Evolutionary conservation across 352 stramenopile genomes (phyloP), one percentile per base, ranked within the genome.

Genomic region (Phytophthora foliorum): DNA sequence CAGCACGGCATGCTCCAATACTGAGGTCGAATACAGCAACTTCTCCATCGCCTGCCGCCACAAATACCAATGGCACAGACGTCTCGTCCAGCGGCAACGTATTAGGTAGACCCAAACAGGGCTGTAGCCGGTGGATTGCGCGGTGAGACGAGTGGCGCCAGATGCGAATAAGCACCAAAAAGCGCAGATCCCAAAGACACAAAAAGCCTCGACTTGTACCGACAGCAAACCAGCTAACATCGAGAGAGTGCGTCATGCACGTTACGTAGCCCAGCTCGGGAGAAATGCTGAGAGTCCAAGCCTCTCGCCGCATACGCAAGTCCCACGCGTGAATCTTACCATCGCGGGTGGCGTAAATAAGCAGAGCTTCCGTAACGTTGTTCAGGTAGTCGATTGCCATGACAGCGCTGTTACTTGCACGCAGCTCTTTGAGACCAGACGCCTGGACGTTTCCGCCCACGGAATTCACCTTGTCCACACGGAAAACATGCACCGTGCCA

Each of bases 381-480:
- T 98, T 99, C 61, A 99, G 93, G 75, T 99, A 97, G 60, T 98
- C 95, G 2, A 99, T 86, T 17, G 93, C 83, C 58, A 98, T 90
- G 50, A 99, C 86, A 24, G 97, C 93, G n/a, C 97, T 98, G 75
- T 89, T 83, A 52, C 93, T 82, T 7, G 95, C 78, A 21, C 87
- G 71, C 14, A 97, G 74, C 56, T 95, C 88, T 45, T 92, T 92
- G 27, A 95, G 57, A 3, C 82, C 86, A 19, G 67, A 90, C 0
- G 82, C 75, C 17, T 93, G 85, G 56, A 92, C 90, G 49, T 92
- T 94, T 16, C 83, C 83, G 31, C 78, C 82, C 13, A 81, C 75
- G 7, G 81, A 71, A 61, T 79, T 91, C 39, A 95, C 82, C 36
- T 97, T 90, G 57, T 99, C 98, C 54, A 99, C 95, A 45, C 95